Evolutionary conservation across 2,329 filamentous ascomycete species (phyloP).

Genomic region (Catunica adiposa): DNA sequence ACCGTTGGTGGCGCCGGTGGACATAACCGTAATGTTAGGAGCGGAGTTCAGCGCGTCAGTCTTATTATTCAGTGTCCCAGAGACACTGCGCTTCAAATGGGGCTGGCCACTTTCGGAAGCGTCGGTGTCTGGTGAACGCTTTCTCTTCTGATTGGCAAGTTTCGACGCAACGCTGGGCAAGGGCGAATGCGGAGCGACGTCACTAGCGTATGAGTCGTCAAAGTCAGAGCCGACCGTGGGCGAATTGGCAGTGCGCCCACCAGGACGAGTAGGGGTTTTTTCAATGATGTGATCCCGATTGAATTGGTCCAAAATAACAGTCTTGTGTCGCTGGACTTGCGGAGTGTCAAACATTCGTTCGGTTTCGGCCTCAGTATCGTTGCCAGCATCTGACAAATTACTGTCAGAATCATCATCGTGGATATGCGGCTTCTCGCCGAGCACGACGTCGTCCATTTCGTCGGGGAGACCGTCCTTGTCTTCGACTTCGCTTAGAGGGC

Average conservation of each 20-base stretch:
- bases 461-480: constrained; percentile 60
- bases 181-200: constrained; percentile 8
- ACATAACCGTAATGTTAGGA: constrained; percentile 14
- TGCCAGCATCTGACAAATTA: constrained; percentile 39
- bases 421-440: constrained; percentile 21
- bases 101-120: constrained; percentile 32
- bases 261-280: constrained; percentile 45
- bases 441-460: constrained; percentile 42
- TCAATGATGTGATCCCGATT: constrained; percentile 36
- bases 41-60: constrained; percentile 16
- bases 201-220: constrained; percentile 13
- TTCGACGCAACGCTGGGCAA: constrained; percentile 12
- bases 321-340: constrained; percentile 44
- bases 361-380: constrained; percentile 77
- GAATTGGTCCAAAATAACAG: constrained; percentile 42
- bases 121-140: constrained; percentile 31
- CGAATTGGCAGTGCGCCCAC: constrained; percentile 6
- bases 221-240: constrained; percentile 7
- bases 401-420: constrained; percentile 27
- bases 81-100: constrained; percentile 37
- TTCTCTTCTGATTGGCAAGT: constrained; percentile 30
- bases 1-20: constrained; percentile 1
- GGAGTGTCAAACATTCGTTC: constrained; percentile 87
- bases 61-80: constrained; percentile 16
- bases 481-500: constrained; percentile 83